Evolutionary conservation across 805 yeast species (phyloP).

Genomic region (Starmerella floricola): DNA sequence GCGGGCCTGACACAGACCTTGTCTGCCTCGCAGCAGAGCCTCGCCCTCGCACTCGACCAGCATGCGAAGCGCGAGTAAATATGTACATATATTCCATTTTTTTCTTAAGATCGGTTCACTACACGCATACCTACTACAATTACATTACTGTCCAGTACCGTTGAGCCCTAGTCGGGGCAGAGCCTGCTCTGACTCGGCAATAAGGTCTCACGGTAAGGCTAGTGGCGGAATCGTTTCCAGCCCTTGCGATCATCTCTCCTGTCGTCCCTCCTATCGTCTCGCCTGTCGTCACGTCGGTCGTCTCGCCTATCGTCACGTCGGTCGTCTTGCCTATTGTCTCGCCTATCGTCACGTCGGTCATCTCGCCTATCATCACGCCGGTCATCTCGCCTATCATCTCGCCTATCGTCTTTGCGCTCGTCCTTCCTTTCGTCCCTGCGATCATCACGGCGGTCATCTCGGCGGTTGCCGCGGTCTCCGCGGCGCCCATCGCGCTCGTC

Average conservation of each 20-base stretch:
- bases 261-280: slow-evolving; percentile 1
- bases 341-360: slow-evolving; percentile 1
- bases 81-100: slow-evolving; percentile 8
- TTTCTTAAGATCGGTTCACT: background rate
- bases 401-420: background rate
- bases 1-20: slow-evolving; percentile 78
- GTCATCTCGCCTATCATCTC: background rate
- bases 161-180: too few relatives aligned
- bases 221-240: too few relatives aligned
- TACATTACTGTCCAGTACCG: too few relatives aligned
- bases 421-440: background rate
- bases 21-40: slow-evolving; percentile 50
- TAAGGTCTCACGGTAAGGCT: background rate
- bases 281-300: background rate
- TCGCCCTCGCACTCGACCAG: slow-evolving; percentile 65
- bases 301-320: slow-evolving; percentile 2
- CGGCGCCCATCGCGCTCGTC: background rate
- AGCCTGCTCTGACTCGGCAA: background rate
- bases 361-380: slow-evolving; percentile 4
- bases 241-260: background rate
- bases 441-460: background rate
- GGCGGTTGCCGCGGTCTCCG: background rate
- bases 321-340: background rate
- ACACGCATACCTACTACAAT: background rate
- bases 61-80: slow-evolving; percentile 32